These are phyloP conservation scores for Mycena pura DNA, from an alignment of 768 basidiomycete species.

Conservation along the genomic window DNA sequence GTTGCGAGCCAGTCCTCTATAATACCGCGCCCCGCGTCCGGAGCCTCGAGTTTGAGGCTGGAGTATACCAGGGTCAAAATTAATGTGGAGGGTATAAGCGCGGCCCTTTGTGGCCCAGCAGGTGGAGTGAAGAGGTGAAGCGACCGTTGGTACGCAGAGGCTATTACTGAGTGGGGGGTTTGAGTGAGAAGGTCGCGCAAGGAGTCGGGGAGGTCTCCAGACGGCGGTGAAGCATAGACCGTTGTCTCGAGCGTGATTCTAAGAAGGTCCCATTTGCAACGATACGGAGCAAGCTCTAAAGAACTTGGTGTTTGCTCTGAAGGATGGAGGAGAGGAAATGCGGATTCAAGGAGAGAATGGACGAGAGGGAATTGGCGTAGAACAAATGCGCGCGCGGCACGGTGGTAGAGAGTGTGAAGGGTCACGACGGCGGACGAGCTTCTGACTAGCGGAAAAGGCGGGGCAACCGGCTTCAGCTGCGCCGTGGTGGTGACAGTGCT, in stretches of 20 bases:
- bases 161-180: conserved; percentile 64
- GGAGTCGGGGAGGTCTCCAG: conserved; percentile 53
- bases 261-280: conserved; percentile 88
- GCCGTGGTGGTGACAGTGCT: conserved; percentile 43
- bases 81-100: conserved; percentile 72
- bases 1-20: conserved; percentile 82
- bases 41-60: conserved; percentile 69
- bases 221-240: conserved; percentile 65
- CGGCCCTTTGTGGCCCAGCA: conserved; percentile 47
- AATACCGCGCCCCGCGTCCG: conserved; percentile 66
- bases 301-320: conserved; percentile 33
- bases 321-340: conserved; percentile 65
- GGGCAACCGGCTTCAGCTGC: conserved; percentile 44
- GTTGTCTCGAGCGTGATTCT: conserved; percentile 84
- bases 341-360: conserved; percentile 67
- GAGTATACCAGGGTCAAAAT: conserved; percentile 74
- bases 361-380: conserved; percentile 75
- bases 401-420: conserved; percentile 74
- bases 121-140: conserved; percentile 67
- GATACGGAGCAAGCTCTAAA: conserved; percentile 57
- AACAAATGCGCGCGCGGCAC: conserved; percentile 81
- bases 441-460: too few species aligned
- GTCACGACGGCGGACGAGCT: conserved; percentile 49
- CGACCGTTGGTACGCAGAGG: conserved; percentile 66
- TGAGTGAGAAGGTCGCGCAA: conserved; percentile 61